Evolutionary conservation across 2,329 filamentous ascomycete genomes (phyloP), one percentile per base, ranked within the genome.

Genomic region (Sporothrix inflata): DNA sequence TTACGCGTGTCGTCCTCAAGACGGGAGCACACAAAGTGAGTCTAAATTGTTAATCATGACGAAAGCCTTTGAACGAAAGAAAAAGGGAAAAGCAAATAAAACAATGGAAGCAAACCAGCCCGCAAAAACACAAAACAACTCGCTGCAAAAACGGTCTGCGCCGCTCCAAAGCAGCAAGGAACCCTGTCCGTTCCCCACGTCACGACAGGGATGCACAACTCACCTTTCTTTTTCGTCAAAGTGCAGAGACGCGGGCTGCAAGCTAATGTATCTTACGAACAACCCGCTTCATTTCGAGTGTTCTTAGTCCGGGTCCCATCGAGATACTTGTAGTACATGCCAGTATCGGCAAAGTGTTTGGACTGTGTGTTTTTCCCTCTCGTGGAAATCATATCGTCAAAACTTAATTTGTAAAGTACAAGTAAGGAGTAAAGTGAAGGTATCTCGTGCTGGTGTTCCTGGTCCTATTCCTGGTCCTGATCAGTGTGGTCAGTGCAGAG

Each of bases 141-240:
- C 38, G n/a, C 34, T n/a, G 38, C 8, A 8, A 14, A 38, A 34
- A 34, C 27, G 51, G 51, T 24, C 51, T 60, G 27, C 49, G n/a
- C 49, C 49, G n/a, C 49, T 12, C 49, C n/a, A 61, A 61, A 61
- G n/a, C 21, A 47, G 14, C 40, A n/a, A 11, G 24, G 42, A 30
- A 66, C 63, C 24, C 63, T 66, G 42, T 51, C 63, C n/a, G 27
- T 51, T 67, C 63, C 63, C 63, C 60, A 65, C 60, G 60, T 19
- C 60, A 55, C 57, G 38, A 53, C 57, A 71, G 69, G 69, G 60
- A 45, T 65, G 69, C 27, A 27, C 47, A 30, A 34, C 57, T 66
- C 60, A 71, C 69, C 69, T 66, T 66, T 71, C 60, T 49, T 55
- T 66, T 71, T 71, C 16, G 69, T 66, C 34, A 67, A 49, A 60